These are phyloP conservation scores for Lumnitzera littorea DNA, from an alignment of 345 rosid species.

Conservation along the genomic window DNA sequence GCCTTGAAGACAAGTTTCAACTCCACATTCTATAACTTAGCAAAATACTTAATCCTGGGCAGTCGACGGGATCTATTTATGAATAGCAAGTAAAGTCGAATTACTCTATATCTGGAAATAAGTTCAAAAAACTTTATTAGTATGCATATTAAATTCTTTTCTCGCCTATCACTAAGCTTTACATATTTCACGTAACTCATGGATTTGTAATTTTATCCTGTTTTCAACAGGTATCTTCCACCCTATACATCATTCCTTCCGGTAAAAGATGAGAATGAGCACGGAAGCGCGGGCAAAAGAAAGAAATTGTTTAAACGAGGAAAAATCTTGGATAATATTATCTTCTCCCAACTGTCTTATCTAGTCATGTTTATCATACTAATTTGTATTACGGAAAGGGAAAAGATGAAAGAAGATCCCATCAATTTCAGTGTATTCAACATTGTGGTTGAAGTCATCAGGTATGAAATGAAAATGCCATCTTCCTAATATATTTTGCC, in stretches of 20 bases:
- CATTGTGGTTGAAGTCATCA: slow-evolving; percentile 25
- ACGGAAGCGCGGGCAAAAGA: not conserved
- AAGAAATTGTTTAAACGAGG: not conserved
- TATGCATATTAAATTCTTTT: too few relatives aligned
- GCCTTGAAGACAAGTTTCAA: too few relatives aligned
- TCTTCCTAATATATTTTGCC: too few relatives aligned
- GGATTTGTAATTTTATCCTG: not conserved
- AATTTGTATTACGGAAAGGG: slow-evolving; percentile 28
- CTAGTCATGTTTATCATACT: slow-evolving; percentile 21
- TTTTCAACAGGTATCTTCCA: slow-evolving; percentile 29
- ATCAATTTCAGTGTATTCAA: slow-evolving; percentile 28
- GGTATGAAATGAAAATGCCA: slow-evolving; percentile 8
- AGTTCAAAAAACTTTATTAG: too few relatives aligned
- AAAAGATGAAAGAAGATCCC: slow-evolving; percentile 25
- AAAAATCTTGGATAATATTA: slow-evolving; percentile 14
- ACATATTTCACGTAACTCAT: too few relatives aligned
- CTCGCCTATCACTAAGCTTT: too few relatives aligned
- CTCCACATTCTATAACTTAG: too few relatives aligned
- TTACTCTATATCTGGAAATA: too few relatives aligned
- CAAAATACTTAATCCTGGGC: too few relatives aligned
- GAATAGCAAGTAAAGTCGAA: too few relatives aligned
- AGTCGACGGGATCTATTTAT: too few relatives aligned
- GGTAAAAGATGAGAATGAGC: not conserved
- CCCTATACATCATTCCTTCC: slow-evolving; percentile 25
- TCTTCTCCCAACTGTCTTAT: slow-evolving; percentile 27